Evolutionary conservation across 2,329 filamentous ascomycete species (phyloP), one percentile per base, ranked within the genome.

Genomic region (Rutstroemia sydowiana): DNA sequence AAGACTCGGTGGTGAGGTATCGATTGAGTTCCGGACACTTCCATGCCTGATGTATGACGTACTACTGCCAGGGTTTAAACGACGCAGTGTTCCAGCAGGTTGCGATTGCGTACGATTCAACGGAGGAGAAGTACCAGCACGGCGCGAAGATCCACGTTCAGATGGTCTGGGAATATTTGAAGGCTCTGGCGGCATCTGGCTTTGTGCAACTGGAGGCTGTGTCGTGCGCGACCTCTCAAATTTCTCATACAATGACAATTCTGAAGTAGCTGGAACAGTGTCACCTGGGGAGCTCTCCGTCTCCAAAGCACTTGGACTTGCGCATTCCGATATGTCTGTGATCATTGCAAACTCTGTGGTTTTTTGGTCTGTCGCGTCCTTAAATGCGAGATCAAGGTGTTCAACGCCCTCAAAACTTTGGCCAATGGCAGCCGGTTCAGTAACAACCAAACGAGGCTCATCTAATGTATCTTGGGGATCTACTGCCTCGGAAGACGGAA

Each of bases 371-470:
- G 39, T 34, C 20, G 52, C 45, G 14, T 53, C 58, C 9, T 58
- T 50, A 43, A 81, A 67, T 18, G 78, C 79, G 43, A 84, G 71
- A 65, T 85, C 81, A 9, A 85, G 70, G 65, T 83, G 81, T 40
- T 76, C 76, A 16, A 83, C 73, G 52, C 77, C 75, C 45, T 82
- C 73, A 37, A 75, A 71, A 14, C 39, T 36, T n/a, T 46, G 20
- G 23, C 21, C 18, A 21, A 42, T 23, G 30, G 41, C 16, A 21
- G 13, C n/a, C 10, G 28, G 31, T 14, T 41, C 36, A 16, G 21
- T 8, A 1, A n/a, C 20, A n/a, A 13, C 23, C 8, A 18, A 16
- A 18, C 45, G 31, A n/a, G 11, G 23, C 13, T 16, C n/a, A 20
- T 42, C 26, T 6, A 40, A 41, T 13, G 39, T n/a, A 23, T 26